phyloP scores from a whole-genome alignment of 1,284 basidiomycete genomes.

The Marasmius oreades region DNA sequence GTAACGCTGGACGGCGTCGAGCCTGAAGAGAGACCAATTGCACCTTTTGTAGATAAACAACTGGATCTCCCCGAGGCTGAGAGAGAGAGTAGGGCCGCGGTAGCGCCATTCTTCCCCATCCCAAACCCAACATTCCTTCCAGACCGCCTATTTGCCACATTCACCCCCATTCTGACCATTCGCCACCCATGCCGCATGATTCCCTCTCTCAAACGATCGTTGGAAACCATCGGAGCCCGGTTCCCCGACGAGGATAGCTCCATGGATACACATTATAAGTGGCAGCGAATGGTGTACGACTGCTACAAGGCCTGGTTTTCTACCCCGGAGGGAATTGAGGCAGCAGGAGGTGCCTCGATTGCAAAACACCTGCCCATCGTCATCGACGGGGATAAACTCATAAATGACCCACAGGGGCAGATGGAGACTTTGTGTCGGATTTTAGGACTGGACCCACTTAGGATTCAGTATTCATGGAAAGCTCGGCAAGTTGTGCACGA shows the following conservation, averaged over 20 bases:
- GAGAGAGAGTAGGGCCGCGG: background rate
- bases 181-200: background rate
- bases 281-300: background rate
- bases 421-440: constrained; percentile 1
- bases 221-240: background rate
- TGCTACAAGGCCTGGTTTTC: background rate
- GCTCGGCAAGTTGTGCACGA: background rate
- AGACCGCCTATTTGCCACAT: background rate
- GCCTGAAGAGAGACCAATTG: background rate
- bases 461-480: background rate
- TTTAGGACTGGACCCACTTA: background rate
- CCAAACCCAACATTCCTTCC: background rate
- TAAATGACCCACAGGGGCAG: background rate
- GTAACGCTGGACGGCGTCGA: background rate
- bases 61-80: background rate
- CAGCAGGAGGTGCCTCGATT: no score
- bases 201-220: background rate
- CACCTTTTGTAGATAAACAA: background rate
- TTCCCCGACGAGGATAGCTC: background rate
- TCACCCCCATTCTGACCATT: background rate
- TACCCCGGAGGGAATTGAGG: no score
- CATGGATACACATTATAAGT: background rate
- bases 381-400: background rate
- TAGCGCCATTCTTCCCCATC: background rate
- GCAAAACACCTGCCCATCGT: background rate